Base-by-base conservation (phyloP, 352 stramenopile genomes). In the Globisporangium irregulare region DNA sequence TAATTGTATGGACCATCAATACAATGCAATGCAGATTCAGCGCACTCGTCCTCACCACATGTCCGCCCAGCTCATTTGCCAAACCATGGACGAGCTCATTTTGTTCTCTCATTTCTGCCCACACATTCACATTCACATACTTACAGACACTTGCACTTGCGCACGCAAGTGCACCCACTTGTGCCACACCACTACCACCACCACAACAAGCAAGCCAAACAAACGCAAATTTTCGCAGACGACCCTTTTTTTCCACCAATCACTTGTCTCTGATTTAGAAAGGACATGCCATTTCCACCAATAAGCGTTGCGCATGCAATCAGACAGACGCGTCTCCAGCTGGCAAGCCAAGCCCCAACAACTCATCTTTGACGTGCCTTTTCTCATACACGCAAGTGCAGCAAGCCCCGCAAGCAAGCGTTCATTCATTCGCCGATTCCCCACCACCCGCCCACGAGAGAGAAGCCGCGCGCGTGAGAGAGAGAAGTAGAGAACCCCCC, bases 371-470 rank as follows among this genome's bases (percentile, higher is more conserved):
- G 15, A 5, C 15, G 27, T 20, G 54, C 5, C n/a, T 43, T 59
- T 59, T 59, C 27, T 59, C 48, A 55, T 55, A 55, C 20, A 29
- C n/a, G 20, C 48, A 27, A 27, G 20, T 27, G 48, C 6, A 24
- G 20, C 22, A 27, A 55, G n/a, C 36, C 36, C 36, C 36, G 8
- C 29, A 32, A 32, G 29, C 4, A 7, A 32, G 29, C 29, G 29
- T 32, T 32, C 20, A 27, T 15, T 15, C 54, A 61, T 61, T 61
- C 55, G 14, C 54, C 5, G 54, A 61, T 61, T 61, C 27, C 6
- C 27, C 54, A 50, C 43, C 54, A 32, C 54, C 54, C 24, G 53
- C 10, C 54, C n/a, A 50, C n/a, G 43, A 10, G 43, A 10, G 41
- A 50, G 43, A 50, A 50, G 43, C 29, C 3, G 34, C 18, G 15